These are phyloP conservation scores for Filosporella fistucella DNA, from an alignment of 495 filamentous ascomycete species.

Conservation along the genomic window DNA sequence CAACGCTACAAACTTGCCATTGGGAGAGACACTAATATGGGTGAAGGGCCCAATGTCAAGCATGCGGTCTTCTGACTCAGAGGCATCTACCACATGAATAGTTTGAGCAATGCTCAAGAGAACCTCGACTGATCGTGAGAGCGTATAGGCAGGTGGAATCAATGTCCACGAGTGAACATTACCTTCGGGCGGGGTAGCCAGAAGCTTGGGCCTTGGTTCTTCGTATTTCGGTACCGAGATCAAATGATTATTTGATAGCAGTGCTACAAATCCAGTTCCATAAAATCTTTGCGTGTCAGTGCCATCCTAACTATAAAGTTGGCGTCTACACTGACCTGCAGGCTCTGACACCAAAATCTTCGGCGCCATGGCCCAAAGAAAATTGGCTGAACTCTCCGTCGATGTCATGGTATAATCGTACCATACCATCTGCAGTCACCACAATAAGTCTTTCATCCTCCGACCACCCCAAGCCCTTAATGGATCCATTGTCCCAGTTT, in stretches of 20 bases:
- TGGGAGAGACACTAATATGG: slow-evolving; percentile 84
- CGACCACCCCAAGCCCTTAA: slow-evolving; percentile 92
- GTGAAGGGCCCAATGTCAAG: slow-evolving; percentile 90
- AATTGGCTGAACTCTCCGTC: slow-evolving; percentile 95
- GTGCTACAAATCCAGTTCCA: slow-evolving; percentile 85
- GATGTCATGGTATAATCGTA: slow-evolving; percentile 86
- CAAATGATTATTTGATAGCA: slow-evolving; percentile 83
- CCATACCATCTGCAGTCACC: slow-evolving; percentile 83
- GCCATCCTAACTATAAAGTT: neutral
- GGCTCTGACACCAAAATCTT: slow-evolving; percentile 77
- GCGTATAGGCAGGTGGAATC: slow-evolving; percentile 81
- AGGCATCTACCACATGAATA: slow-evolving; percentile 78
- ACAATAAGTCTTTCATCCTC: slow-evolving; percentile 92
- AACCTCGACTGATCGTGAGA: slow-evolving; percentile 94
- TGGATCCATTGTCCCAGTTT: slow-evolving; percentile 86
- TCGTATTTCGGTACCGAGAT: slow-evolving; percentile 84
- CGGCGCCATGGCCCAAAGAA: slow-evolving; percentile 85
- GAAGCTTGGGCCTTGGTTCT: slow-evolving; percentile 80
- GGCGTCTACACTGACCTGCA: slow-evolving; percentile 46
- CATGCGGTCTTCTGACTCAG: slow-evolving; percentile 84
- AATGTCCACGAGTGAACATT: slow-evolving; percentile 84
- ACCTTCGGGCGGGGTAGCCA: slow-evolving; percentile 73
- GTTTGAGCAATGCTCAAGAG: slow-evolving; percentile 82
- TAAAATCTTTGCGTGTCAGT: slow-evolving; percentile 55
- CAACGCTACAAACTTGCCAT: slow-evolving; percentile 80